These are phyloP conservation scores for Colletotrichum tanaceti DNA, from an alignment of 2,329 filamentous ascomycete genomes.

Conservation along the genomic window DNA sequence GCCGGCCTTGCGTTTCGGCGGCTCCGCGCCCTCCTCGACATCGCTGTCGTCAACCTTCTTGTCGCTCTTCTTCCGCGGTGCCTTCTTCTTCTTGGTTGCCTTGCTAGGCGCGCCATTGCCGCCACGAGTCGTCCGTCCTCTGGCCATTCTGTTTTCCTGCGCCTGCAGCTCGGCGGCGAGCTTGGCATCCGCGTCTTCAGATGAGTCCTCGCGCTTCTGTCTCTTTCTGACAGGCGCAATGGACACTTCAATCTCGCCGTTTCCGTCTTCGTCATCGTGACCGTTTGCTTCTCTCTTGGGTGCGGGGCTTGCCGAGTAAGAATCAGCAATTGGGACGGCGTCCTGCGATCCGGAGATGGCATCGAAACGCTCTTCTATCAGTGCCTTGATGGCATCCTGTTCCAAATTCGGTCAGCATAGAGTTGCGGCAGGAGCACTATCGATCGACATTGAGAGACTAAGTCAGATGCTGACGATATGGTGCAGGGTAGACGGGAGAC, in stretches of 20 bases:
- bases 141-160: constrained; percentile 80
- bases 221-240: constrained; percentile 69
- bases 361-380: constrained; percentile 82
- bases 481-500: background rate
- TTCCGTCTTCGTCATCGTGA: constrained; percentile 49
- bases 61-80: constrained; percentile 77
- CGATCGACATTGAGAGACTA: background rate
- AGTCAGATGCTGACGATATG: background rate
- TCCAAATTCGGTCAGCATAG: constrained; percentile 7
- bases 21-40: constrained; percentile 70
- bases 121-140: constrained; percentile 80
- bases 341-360: constrained; percentile 61
- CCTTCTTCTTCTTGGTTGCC: constrained; percentile 73
- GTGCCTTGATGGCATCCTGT: constrained; percentile 75
- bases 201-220: constrained; percentile 70
- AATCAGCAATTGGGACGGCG: constrained; percentile 30
- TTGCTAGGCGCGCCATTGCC: constrained; percentile 69
- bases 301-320: constrained; percentile 48
- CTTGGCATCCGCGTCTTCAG: constrained; percentile 83
- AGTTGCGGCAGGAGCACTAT: background rate
- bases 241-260: constrained; percentile 61
- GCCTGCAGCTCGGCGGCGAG: constrained; percentile 90
- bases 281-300: constrained; percentile 52
- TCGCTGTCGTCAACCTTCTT: constrained; percentile 89
- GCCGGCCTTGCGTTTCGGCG: constrained; percentile 80